These are phyloP conservation scores for Lindgomyces ingoldianus DNA, from an alignment of 495 filamentous ascomycete species.

Conservation along the genomic window DNA sequence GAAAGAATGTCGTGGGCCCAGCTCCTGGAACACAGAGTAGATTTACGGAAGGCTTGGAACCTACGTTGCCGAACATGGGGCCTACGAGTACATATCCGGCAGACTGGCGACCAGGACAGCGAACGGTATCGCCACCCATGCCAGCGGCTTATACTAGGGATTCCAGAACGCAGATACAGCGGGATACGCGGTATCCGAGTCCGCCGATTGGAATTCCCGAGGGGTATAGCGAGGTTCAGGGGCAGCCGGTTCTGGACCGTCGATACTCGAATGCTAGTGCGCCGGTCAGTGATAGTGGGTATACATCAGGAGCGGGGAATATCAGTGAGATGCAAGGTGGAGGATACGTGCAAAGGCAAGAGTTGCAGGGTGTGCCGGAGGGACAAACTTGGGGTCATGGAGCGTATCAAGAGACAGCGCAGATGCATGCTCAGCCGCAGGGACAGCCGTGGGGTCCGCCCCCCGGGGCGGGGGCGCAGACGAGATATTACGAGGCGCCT, in stretches of 20 bases:
- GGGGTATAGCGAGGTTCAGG: slow-evolving; percentile 5
- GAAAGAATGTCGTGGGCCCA: slow-evolving; percentile 1
- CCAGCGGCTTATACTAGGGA: not conserved
- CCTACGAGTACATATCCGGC: not conserved
- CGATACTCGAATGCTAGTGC: not conserved
- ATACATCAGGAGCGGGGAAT: not conserved
- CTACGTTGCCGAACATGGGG: slow-evolving; percentile 2
- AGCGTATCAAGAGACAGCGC: not conserved
- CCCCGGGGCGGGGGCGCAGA: not conserved
- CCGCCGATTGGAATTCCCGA: not conserved
- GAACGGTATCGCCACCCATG: not conserved
- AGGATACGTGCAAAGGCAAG: slow-evolving; percentile 3
- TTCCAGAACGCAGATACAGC: not conserved
- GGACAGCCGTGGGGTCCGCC: not conserved
- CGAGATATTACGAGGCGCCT: not conserved
- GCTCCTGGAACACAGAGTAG: not conserved
- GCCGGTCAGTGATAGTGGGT: not conserved
- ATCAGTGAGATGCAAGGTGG: slow-evolving; percentile 8
- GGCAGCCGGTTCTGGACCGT: not conserved
- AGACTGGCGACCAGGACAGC: slow-evolving; percentile 6
- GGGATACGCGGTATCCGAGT: not conserved
- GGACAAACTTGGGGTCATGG: too few relatives aligned
- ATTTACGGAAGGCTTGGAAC: slow-evolving; percentile 9
- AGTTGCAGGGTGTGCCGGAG: slow-evolving; percentile 8
- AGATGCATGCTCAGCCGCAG: not conserved